phyloP scores from a whole-genome alignment of 2,329 filamentous ascomycete species.

The Fusarium dlaminii region DNA sequence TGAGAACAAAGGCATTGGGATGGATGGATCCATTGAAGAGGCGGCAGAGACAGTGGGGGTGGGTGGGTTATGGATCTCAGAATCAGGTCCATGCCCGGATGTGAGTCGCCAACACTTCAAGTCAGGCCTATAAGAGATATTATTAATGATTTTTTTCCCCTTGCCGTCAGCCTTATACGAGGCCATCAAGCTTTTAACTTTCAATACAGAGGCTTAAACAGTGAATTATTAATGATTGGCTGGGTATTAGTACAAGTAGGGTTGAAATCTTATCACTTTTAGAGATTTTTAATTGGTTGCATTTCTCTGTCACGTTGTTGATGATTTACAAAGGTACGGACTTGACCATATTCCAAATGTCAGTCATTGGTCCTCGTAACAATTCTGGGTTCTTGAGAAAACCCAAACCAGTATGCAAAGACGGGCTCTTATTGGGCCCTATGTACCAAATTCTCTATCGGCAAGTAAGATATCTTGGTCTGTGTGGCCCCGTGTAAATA shows the following conservation, averaged over 20 bases:
- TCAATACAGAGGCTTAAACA: no score
- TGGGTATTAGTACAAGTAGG: background rate
- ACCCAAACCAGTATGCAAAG: background rate
- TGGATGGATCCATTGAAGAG: background rate
- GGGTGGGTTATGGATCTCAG: background rate
- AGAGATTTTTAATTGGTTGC: no score
- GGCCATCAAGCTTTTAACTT: no score
- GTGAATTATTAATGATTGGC: background rate
- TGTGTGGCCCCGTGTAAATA: background rate
- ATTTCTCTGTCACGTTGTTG: background rate
- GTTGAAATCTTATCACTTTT: background rate
- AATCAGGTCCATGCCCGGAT: background rate
- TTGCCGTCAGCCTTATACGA: no score
- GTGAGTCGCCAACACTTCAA: background rate
- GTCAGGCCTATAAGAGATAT: background rate
- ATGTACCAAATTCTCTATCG: background rate
- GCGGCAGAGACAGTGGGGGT: conserved; percentile 1
- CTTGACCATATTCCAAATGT: background rate
- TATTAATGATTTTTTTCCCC: no score
- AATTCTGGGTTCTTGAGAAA: background rate
- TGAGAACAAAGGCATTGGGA: background rate
- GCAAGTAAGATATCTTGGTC: background rate
- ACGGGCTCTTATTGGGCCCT: background rate
- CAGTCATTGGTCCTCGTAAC: background rate
- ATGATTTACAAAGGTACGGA: background rate